Base-by-base conservation (phyloP, 2,329 filamentous ascomycete species). In the Alternaria sp. region DNA sequence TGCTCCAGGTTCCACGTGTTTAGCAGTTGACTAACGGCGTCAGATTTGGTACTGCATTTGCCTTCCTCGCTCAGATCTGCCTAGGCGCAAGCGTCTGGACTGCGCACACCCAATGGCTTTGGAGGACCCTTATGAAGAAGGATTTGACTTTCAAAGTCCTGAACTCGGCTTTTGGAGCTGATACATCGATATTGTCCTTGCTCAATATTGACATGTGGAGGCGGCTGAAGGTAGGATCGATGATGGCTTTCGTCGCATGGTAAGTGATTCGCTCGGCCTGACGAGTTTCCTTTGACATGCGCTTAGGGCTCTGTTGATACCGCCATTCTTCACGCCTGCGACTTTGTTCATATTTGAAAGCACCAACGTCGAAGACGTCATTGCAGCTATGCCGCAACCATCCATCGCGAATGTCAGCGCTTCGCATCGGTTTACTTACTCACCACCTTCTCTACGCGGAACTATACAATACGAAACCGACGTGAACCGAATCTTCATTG, bases 61-160 rank as follows among this genome's bases (percentile, higher is more conserved):
- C 46, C 6, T 50, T 50, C 24, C 21, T 50, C 33, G 46, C 46
- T 21, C 46, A 50, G 33, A 50, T 50, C 21, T 50, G 46, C 46
- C 33, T 50, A 4, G 46, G 33, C 2, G 23, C 46, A 4, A 50
- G 33, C n/a, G 46, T 50, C 23, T 50, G 46, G 46, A 50, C 46
- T 26, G 33, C 33, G 9, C 17, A 10, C n/a, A 28, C 33, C 2
- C 46, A 28, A 23, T 28, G 46, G 33, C 31, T 37, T 2, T 37
- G 46, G 46, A 37, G 46, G 24, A 50, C 33, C 0, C 2, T 50
- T 2, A 37, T 36, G 33, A 50, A 28, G 6, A 37, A 50, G 4
- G 33, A 37, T 8, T 6, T 50, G 31, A 50, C 23, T 8, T 13
- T 50, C 31, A 28, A 26, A 23, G 34, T 14, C 2, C 14, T 50